A percentile compares a stretch with the other conserved stretches of the same genome.
phyloP scores from a whole-genome alignment of 371 early-diverging fungal species.

The Fennellomyces sp. region DNA sequence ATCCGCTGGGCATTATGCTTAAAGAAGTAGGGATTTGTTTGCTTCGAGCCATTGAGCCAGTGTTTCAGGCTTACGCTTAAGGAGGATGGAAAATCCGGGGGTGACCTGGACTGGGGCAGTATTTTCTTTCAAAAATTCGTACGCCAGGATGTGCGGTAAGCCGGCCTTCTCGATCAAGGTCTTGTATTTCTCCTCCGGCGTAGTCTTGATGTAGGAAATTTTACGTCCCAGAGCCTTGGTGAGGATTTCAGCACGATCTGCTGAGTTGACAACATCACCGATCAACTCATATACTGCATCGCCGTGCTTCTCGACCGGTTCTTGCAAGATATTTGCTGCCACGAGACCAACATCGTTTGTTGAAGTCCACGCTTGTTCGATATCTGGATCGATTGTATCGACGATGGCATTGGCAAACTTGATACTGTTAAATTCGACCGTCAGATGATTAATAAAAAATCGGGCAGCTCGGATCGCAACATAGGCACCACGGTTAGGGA shows the following conservation, averaged over 20 bases:
- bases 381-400: constrained; percentile 10
- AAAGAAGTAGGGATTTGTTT: too few relatives aligned
- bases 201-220: constrained; percentile 9
- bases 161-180: neutral
- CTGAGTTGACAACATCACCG: constrained; percentile 1
- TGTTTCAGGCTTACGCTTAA: constrained; percentile 8
- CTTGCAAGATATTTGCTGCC: constrained; percentile 10
- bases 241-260: constrained; percentile 14
- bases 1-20: too few relatives aligned
- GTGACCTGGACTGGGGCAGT: neutral
- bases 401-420: neutral
- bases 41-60: constrained; percentile 5
- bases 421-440: constrained; percentile 5
- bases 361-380: constrained; percentile 8
- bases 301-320: constrained; percentile 15
- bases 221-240: constrained; percentile 5
- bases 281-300: constrained; percentile 15
- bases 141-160: neutral
- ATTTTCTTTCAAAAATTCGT: too few relatives aligned
- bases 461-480: constrained; percentile 35
- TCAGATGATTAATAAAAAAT: constrained; percentile 30
- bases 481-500: constrained; percentile 15
- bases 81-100: constrained; percentile 4
- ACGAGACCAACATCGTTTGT: constrained; percentile 16
- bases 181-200: too few relatives aligned